phyloP scores from a whole-genome alignment of 1,284 basidiomycete genomes.

The Apiotrichum domesticum region DNA sequence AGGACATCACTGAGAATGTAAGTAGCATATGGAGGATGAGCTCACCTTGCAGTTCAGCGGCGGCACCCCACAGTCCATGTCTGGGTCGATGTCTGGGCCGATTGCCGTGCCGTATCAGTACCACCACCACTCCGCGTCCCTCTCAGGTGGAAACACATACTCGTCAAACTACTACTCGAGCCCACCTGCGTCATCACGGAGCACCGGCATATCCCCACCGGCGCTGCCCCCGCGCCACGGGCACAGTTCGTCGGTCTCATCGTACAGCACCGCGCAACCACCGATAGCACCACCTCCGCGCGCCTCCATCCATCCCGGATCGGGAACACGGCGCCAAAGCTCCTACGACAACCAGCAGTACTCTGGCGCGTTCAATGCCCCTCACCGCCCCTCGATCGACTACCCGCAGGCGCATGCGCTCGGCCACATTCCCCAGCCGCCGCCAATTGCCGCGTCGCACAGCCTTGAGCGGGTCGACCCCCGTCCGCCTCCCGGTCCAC shows the following conservation, averaged over 20 bases:
- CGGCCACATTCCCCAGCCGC: constrained; percentile 62
- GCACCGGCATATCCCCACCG: constrained; percentile 1
- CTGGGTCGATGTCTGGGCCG: constrained; percentile 19
- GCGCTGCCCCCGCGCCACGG: neutral
- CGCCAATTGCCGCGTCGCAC: constrained; percentile 65
- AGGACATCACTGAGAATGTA: constrained; percentile 40
- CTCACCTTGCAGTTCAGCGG: constrained; percentile 24
- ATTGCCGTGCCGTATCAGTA: neutral
- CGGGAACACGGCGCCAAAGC: constrained; percentile 63
- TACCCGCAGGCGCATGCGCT: constrained; percentile 63
- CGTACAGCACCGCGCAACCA: constrained; percentile 17
- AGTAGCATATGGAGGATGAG: constrained; percentile 7
- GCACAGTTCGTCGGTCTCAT: constrained; percentile 16
- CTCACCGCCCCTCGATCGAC: constrained; percentile 54
- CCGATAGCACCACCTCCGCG: constrained; percentile 61
- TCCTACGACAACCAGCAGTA: constrained; percentile 63
- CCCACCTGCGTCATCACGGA: neutral
- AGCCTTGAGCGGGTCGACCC: constrained; percentile 63
- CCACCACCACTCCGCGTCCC: neutral
- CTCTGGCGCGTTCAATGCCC: constrained; percentile 46
- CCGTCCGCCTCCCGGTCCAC: constrained; percentile 47
- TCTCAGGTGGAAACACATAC: neutral
- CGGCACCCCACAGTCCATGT: constrained; percentile 40
- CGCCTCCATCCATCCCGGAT: constrained; percentile 60
- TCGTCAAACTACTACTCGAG: neutral